phyloP scores from a whole-genome alignment of 176 grass and related monocot genomes.

The Oryza brachyantha region DNA sequence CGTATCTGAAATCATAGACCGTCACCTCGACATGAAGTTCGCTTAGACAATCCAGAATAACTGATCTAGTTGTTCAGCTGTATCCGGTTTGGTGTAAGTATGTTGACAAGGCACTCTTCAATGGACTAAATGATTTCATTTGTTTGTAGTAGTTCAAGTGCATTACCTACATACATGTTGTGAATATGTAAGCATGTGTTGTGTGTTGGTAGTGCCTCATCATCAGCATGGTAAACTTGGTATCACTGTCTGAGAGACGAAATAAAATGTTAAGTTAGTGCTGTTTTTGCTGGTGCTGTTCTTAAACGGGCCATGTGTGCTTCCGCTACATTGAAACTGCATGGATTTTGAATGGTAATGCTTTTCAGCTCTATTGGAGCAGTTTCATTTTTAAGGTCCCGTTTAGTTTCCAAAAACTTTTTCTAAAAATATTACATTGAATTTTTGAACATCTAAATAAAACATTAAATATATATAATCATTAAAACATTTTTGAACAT shows the following conservation, averaged over 20 bases:
- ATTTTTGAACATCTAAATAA: no score
- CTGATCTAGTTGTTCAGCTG: slow-evolving; percentile 53
- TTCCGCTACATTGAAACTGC: not conserved
- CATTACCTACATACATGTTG: slow-evolving; percentile 19
- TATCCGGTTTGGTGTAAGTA: slow-evolving; percentile 50
- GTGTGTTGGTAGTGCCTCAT: not conserved
- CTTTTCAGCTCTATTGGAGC: not conserved
- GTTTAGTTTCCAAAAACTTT: no score
- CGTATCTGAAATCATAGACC: slow-evolving; percentile 70
- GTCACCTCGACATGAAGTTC: slow-evolving; percentile 44
- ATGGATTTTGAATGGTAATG: not conserved
- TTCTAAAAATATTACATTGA: no score
- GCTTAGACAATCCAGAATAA: slow-evolving; percentile 44
- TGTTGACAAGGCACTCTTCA: slow-evolving; percentile 35
- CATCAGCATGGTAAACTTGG: not conserved
- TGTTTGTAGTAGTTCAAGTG: slow-evolving; percentile 38
- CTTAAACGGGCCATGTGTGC: not conserved
- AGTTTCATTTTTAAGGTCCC: not conserved
- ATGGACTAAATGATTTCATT: slow-evolving; percentile 52
- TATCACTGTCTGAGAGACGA: not conserved
- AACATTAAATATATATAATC: no score
- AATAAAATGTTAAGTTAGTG: not conserved
- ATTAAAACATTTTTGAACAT: no score
- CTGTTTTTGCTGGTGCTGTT: not conserved
- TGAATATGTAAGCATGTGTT: slow-evolving; percentile 9